Percentiles rank a stretch among this genome's conserved stretches.
Evolutionary conservation across 345 rosid genomes (phyloP).

Genomic region (Brassica nigra): DNA sequence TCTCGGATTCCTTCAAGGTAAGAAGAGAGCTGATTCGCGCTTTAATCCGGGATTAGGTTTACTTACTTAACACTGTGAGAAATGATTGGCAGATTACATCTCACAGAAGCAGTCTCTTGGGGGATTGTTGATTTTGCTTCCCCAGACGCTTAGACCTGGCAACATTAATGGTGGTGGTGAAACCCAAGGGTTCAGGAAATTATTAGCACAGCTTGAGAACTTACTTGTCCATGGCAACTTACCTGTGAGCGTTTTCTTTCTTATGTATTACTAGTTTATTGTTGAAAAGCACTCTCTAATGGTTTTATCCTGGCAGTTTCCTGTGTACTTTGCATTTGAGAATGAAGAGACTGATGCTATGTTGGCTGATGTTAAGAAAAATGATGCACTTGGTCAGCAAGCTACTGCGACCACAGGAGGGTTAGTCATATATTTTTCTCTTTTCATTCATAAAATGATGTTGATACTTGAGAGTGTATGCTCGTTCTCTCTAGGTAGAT

Average conservation of each 20-base stretch:
- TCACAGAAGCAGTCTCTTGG: conserved; percentile 70
- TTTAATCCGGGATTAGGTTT: neutral
- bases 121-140: conserved; percentile 86
- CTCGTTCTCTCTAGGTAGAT: neutral
- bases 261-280: neutral
- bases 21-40: neutral
- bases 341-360: conserved; percentile 74
- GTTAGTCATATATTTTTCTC: conserved; percentile 51
- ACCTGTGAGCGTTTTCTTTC: conserved; percentile 68
- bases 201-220: conserved; percentile 66
- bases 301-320: conserved; percentile 60
- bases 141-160: conserved; percentile 61
- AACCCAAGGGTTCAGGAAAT: conserved; percentile 45
- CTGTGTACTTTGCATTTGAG: conserved; percentile 96
- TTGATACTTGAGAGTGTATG: too few species aligned
- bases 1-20: conserved; percentile 68
- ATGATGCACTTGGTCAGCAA: conserved; percentile 85
- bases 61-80: neutral
- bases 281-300: neutral
- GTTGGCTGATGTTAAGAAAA: conserved; percentile 80
- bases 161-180: conserved; percentile 41
- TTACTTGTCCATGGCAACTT: conserved; percentile 68
- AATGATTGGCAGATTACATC: conserved; percentile 62
- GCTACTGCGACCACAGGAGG: conserved; percentile 98
- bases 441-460: neutral